These are phyloP conservation scores for Talaromyces sp. DNA, from an alignment of 2,329 filamentous ascomycete species.

Conservation along the genomic window DNA sequence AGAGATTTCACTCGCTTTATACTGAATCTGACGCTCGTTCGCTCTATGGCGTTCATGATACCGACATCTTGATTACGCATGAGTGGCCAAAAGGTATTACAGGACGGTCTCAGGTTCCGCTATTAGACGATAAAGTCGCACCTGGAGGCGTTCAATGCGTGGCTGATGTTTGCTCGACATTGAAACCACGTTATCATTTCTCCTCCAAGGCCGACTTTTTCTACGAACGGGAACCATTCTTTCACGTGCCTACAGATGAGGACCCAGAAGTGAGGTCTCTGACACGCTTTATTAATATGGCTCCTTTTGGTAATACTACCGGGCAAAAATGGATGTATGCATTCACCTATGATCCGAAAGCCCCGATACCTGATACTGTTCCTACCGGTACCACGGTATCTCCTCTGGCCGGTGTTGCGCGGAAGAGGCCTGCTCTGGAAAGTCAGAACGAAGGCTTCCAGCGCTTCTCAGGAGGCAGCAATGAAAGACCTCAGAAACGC, in stretches of 20 bases:
- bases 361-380: slow-evolving; percentile 57
- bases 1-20: slow-evolving; percentile 72
- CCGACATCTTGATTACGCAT: slow-evolving; percentile 83
- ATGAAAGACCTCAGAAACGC: slow-evolving; percentile 39
- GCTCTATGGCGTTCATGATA: slow-evolving; percentile 69
- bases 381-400: slow-evolving; percentile 71
- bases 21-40: slow-evolving; percentile 70
- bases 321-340: slow-evolving; percentile 65
- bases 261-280: slow-evolving; percentile 56
- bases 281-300: slow-evolving; percentile 88
- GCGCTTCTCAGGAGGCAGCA: slow-evolving; percentile 39
- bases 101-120: slow-evolving; percentile 61
- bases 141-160: slow-evolving; percentile 62
- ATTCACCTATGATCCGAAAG: slow-evolving; percentile 64
- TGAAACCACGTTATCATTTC: slow-evolving; percentile 93
- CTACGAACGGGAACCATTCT: slow-evolving; percentile 91
- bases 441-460: slow-evolving; percentile 36
- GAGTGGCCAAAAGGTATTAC: slow-evolving; percentile 77
- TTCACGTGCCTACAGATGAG: slow-evolving; percentile 58
- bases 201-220: slow-evolving; percentile 66
- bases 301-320: slow-evolving; percentile 66
- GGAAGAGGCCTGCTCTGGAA: slow-evolving; percentile 55
- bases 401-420: slow-evolving; percentile 53
- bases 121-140: slow-evolving; percentile 53
- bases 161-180: slow-evolving; percentile 68